Evolutionary conservation across 2,329 filamentous ascomycete genomes (phyloP), one percentile per base, ranked within the genome.

Genomic region (Hortaea werneckii): DNA sequence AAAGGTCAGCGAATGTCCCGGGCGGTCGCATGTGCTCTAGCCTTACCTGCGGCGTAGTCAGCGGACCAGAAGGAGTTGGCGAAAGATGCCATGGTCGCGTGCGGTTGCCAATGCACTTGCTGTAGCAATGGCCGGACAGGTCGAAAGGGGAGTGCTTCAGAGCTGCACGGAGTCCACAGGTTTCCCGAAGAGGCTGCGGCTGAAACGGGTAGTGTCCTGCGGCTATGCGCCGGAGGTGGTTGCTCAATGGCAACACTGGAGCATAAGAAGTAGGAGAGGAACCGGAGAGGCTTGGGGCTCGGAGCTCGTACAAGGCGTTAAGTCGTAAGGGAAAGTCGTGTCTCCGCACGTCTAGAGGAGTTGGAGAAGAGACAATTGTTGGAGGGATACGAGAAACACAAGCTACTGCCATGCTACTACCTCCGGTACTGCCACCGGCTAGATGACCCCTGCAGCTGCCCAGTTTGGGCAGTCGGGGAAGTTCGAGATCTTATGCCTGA

Each of bases 61-160:
- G 80, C 80, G 51, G 92, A 95, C 92, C 92, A 98, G 72, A 98
- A 96, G 42, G 89, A 95, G 71, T 90, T 87, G 57, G 88, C 82
- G 70, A 98, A 96, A 60, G 86, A 80, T 57, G 85, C 84, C 85
- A 90, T 90, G 65, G 67, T 45, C 20, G 26, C 40, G 37, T 39
- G 13, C 20, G 20, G 4, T 9, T 35, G 8, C 32, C 32, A 35
- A n/a, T n/a, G 32, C 32, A n/a, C 9, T 39, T 1, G 37, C 37
- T 12, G 37, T 35, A 26, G 10, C 37, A 20, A 13, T n/a, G 37
- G 37, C 37, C 37, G 20, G 8, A n/a, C 37, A 39, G 8, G 13
- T 10, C 9, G 32, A 35, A 35, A 35, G 32, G n/a, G n/a, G 32
- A n/a, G 9, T 35, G 32, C n/a, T 35, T n/a, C 32, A 9, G n/a